Base-by-base conservation (phyloP, 768 basidiomycete species). In the Phylloporus scabripes region DNA sequence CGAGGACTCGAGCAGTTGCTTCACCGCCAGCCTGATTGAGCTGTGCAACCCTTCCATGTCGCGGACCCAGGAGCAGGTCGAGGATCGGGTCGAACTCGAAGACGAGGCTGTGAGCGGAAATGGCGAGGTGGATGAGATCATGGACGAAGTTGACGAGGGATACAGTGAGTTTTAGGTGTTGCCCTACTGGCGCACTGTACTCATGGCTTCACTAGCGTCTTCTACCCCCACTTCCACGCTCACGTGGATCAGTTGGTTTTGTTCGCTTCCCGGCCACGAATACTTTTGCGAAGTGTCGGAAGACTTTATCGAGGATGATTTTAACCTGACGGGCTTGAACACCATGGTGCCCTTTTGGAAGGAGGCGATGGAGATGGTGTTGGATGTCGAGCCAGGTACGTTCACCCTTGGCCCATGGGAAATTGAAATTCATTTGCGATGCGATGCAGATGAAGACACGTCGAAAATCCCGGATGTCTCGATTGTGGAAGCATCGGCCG, bases 331-430 rank as follows among this genome's bases (percentile, higher is more conserved):
- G 5, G 96, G 96, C 6, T 71, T 99, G 66, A 95, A 93, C 63
- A 79, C 80, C 28, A 84, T 94, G 84, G 96, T 98, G 15, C 96
- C 96, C 7, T 99, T 99, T 66, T 99, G 95, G 92, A 98, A 97
- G 68, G 96, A 99, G 68, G 96, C 96, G 39, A 89, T 99, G 86
- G 96, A 99, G 73, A 99, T 99, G 96, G 92, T 99, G 14, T 71
- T 99, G 57, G 96, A 99, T 71, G 95, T 98, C 46, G 96, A 99
- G 71, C 92, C 96, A 75, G 93, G 95, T 94, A 65, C 67, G 84
- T 67, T 24, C 21, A 29, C 53, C 55, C 52, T 46, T 21, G 43
- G 46, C 46, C 54, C 50, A 45, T 48, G 48, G 48, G 42, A 50
- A 50, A 46, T 43, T 52, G 42, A 29, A 17, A 15, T 21, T 52